Conservation (phyloP, 228 moss, liverwort and hornwort genomes). For the Sphagnum fallax region DNA sequence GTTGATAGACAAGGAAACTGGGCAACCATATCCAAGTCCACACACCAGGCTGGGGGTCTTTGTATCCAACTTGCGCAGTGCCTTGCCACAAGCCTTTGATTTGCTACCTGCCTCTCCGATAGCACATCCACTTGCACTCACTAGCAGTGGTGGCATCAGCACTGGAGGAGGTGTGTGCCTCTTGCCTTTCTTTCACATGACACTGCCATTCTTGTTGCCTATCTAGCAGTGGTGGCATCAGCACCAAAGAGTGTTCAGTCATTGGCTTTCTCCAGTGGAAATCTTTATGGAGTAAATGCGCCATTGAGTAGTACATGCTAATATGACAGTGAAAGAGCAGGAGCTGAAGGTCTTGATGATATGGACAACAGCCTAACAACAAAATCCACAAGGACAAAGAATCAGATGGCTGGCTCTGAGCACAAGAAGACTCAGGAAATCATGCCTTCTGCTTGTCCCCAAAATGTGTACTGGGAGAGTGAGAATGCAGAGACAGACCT, state of each 20-base stretch:
- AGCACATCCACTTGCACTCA: no score
- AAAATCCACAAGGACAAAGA: conserved; percentile 12
- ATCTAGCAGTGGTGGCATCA: no score
- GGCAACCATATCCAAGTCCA: conserved; percentile 64
- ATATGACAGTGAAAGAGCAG: conserved; percentile 20
- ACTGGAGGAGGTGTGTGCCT: no score
- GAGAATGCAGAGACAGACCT: conserved; percentile 83
- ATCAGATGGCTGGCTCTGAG: conserved; percentile 15
- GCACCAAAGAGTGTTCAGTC: no score
- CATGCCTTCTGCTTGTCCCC: conserved; percentile 65
- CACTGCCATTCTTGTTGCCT: no score
- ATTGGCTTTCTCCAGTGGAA: no score
- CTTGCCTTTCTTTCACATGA: no score
- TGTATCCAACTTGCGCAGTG: conserved; percentile 88
- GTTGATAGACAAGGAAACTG: conserved; percentile 79
- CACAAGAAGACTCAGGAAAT: conserved; percentile 17
- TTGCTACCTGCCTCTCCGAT: conserved; percentile 65
- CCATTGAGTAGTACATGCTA: neutral
- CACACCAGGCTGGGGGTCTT: conserved; percentile 89
- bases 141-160: no score
- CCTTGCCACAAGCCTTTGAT: conserved; percentile 85
- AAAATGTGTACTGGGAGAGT: conserved; percentile 65
- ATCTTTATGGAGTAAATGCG: no score
- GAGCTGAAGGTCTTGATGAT: conserved; percentile 24
- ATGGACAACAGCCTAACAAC: conserved; percentile 8